Percentiles rank a stretch among this genome's conserved stretches.
These are phyloP conservation scores for Irpex sp. DNA, from an alignment of 1,284 basidiomycete genomes.

Conservation along the genomic window DNA sequence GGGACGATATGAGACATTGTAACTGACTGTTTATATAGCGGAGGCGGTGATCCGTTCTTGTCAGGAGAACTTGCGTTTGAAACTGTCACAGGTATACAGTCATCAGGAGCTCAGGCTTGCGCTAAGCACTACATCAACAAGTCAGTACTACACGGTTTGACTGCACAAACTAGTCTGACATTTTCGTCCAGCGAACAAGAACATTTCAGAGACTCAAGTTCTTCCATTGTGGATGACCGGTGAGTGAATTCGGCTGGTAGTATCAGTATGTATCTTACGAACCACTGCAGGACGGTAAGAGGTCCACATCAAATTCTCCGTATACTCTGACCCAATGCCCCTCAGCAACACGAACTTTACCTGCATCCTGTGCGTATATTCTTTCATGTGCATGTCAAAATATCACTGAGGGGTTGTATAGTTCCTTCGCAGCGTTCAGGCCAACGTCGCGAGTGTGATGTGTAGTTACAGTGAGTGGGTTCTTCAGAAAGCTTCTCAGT, in stretches of 20 bases:
- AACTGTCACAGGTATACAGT: conserved; percentile 68
- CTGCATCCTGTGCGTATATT: conserved; percentile 47
- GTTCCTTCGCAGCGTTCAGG: conserved; percentile 69
- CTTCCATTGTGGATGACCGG: conserved; percentile 73
- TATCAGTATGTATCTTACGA: background rate
- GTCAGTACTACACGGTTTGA: conserved; percentile 21
- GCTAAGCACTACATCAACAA: conserved; percentile 74
- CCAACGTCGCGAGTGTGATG: conserved; percentile 75
- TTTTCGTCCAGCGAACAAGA: conserved; percentile 53
- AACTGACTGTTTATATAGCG: conserved; percentile 36
- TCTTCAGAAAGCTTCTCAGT: background rate
- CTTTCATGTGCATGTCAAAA: too few species aligned
- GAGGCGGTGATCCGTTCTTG: conserved; percentile 69
- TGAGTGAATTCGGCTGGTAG: conserved; percentile 32
- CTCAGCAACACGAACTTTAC: conserved; percentile 63
- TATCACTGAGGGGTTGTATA: conserved; percentile 29
- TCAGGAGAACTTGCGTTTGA: conserved; percentile 67
- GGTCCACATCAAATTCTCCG: too few species aligned
- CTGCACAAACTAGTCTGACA: too few species aligned
- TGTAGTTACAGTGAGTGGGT: conserved; percentile 65
- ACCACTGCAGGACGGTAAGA: background rate
- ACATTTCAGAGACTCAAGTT: conserved; percentile 55
- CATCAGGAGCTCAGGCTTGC: conserved; percentile 61
- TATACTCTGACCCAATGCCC: background rate
- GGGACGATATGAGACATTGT: conserved; percentile 22